phyloP scores from a whole-genome alignment of 805 yeast species.

The Ogataea neopini region DNA sequence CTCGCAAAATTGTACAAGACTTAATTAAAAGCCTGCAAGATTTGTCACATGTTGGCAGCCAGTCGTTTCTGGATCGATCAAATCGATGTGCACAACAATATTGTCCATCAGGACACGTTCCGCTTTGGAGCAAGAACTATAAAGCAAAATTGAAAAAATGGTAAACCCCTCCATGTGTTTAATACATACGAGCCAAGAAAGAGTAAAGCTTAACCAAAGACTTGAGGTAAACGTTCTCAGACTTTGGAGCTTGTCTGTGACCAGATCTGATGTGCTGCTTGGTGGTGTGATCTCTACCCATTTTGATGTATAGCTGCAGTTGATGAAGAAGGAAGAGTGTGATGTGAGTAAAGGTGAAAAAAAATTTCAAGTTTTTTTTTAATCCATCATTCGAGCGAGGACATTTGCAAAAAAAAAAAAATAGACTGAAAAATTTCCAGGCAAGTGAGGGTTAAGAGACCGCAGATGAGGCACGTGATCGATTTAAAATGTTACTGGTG shows the following conservation, averaged over 20 bases:
- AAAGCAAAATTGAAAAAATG: constrained; percentile 28
- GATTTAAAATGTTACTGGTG: not conserved
- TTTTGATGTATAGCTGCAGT: constrained; percentile 37
- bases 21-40: not conserved
- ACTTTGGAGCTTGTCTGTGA: constrained; percentile 99
- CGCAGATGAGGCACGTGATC: not conserved
- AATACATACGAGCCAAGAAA: constrained; percentile 97
- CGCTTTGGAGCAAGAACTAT: constrained; percentile 7
- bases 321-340: not conserved
- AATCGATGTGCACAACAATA: not conserved
- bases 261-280: constrained; percentile 95
- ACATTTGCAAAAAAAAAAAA: not conserved
- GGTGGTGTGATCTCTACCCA: constrained; percentile 97
- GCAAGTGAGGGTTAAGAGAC: not conserved
- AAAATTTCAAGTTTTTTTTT: not conserved
- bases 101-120: constrained; percentile 1
- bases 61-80: constrained; percentile 3
- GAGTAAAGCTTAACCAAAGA: constrained; percentile 97
- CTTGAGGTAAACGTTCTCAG: constrained; percentile 98
- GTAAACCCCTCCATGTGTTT: constrained; percentile 4
- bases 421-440: not conserved
- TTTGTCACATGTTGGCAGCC: constrained; percentile 2
- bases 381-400: constrained; percentile 3
- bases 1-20: constrained; percentile 31
- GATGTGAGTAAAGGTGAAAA: not conserved